A percentile compares a stretch with the other conserved stretches of the same genome.
phyloP scores from a whole-genome alignment of 805 yeast species.

The Yarrowia phangngaensis region DNA sequence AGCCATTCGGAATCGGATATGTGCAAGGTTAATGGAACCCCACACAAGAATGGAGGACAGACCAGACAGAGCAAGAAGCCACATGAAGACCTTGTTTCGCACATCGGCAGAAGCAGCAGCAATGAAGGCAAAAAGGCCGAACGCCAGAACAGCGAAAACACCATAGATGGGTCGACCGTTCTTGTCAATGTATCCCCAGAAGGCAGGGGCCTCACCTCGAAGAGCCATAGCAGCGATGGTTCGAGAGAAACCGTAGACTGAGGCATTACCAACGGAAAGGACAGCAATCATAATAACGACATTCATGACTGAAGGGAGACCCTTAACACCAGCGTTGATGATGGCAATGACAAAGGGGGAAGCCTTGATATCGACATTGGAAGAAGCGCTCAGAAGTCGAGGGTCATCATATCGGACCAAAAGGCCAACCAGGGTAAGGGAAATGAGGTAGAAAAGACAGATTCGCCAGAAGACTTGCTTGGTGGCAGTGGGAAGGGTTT shows the following conservation, averaged over 20 bases:
- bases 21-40: constrained; percentile 57
- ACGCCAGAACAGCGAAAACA: constrained; percentile 47
- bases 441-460: constrained; percentile 55
- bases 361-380: constrained; percentile 57
- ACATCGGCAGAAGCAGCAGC: constrained; percentile 49
- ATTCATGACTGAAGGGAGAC: constrained; percentile 62
- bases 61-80: constrained; percentile 65
- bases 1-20: constrained; percentile 62
- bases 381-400: constrained; percentile 46
- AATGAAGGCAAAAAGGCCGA: constrained; percentile 59
- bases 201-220: constrained; percentile 58
- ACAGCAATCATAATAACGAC: constrained; percentile 65
- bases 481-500: constrained; percentile 59
- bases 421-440: constrained; percentile 53
- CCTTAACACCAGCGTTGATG: constrained; percentile 57
- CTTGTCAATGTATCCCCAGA: constrained; percentile 59
- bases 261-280: constrained; percentile 66
- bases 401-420: constrained; percentile 57
- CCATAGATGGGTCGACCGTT: constrained; percentile 65
- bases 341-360: constrained; percentile 79
- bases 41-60: constrained; percentile 60
- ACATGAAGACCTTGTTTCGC: constrained; percentile 52
- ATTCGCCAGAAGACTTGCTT: constrained; percentile 76
- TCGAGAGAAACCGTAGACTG: constrained; percentile 69
- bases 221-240: constrained; percentile 60